A percentile compares a stretch with the other conserved stretches of the same genome.
Evolutionary conservation across 129 eudicot species (phyloP).

Genomic region (Tanacetum coccineum): DNA sequence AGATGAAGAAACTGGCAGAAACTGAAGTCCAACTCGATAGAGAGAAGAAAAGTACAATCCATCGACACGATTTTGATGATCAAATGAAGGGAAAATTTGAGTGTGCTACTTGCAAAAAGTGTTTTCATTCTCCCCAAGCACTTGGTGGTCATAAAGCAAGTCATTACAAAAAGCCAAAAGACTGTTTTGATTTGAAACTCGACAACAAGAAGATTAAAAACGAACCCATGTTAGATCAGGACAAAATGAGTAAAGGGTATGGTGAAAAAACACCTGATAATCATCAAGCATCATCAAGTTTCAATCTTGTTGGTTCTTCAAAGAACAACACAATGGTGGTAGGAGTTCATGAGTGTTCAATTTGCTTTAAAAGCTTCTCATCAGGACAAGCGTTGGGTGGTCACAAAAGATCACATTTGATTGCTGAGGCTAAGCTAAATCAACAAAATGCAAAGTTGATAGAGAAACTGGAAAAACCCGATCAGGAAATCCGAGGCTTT

Average conservation of each 20-base stretch:
- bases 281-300: slow-evolving; percentile 25
- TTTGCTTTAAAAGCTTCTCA: slow-evolving; percentile 72
- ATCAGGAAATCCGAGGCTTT: slow-evolving; percentile 49
- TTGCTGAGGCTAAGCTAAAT: slow-evolving; percentile 55
- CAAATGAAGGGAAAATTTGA: slow-evolving; percentile 47
- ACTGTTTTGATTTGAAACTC: slow-evolving; percentile 38
- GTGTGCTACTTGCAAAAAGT: slow-evolving; percentile 73
- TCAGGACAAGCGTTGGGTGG: slow-evolving; percentile 99
- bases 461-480: slow-evolving; percentile 30
- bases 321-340: slow-evolving; percentile 29
- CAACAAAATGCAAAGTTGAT: slow-evolving; percentile 23
- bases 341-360: slow-evolving; percentile 69
- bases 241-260: slow-evolving; percentile 15
- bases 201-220: slow-evolving; percentile 22
- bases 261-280: slow-evolving; percentile 25
- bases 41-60: slow-evolving; percentile 23
- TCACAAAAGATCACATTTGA: slow-evolving; percentile 88
- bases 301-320: slow-evolving; percentile 28
- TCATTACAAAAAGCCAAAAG: slow-evolving; percentile 65
- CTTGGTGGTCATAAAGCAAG: slow-evolving; percentile 97
- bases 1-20: slow-evolving; percentile 16
- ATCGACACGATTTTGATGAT: slow-evolving; percentile 21
- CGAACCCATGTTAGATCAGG: slow-evolving; percentile 26
- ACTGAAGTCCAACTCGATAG: slow-evolving; percentile 18
- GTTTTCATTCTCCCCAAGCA: slow-evolving; percentile 84